Percentiles rank a stretch among this genome's conserved stretches.
These are phyloP conservation scores for Suillus subluteus DNA, from an alignment of 768 basidiomycete species.

Conservation along the genomic window DNA sequence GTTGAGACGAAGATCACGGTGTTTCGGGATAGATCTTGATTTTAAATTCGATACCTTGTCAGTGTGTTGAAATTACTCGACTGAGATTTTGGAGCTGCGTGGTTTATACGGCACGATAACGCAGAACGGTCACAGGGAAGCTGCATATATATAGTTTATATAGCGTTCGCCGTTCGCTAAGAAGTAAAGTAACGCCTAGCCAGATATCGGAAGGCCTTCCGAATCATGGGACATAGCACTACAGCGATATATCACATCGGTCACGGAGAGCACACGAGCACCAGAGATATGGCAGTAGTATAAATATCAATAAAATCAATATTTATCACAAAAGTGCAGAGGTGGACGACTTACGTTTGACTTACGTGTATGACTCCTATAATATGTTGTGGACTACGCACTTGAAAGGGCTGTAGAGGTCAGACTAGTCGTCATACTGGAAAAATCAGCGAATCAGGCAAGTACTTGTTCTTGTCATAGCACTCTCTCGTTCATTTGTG, in stretches of 20 bases:
- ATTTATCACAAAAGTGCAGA: not conserved
- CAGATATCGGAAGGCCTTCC: not conserved
- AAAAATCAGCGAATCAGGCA: not conserved
- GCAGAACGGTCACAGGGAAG: not conserved
- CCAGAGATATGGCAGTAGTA: not conserved
- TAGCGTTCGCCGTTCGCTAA: not conserved
- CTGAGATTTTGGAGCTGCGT: not conserved
- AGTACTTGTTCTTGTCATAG: not conserved
- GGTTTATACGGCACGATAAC: not conserved
- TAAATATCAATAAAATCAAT: too few relatives aligned
- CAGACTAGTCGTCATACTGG: not conserved
- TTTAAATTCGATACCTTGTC: not conserved
- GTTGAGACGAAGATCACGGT: not conserved
- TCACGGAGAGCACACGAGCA: not conserved
- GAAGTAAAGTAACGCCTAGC: not conserved
- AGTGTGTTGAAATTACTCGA: not conserved
- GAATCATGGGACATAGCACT: not conserved
- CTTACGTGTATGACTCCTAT: not conserved
- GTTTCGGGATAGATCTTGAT: not conserved
- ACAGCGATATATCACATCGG: not conserved
- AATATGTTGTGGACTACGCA: too few relatives aligned
- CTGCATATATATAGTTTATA: not conserved
- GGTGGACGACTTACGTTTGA: not conserved
- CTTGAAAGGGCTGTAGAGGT: not conserved
- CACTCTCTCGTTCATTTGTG: not conserved